These are phyloP conservation scores for Waltergamsia citrina DNA, from an alignment of 2,329 filamentous ascomycete species.

Conservation along the genomic window DNA sequence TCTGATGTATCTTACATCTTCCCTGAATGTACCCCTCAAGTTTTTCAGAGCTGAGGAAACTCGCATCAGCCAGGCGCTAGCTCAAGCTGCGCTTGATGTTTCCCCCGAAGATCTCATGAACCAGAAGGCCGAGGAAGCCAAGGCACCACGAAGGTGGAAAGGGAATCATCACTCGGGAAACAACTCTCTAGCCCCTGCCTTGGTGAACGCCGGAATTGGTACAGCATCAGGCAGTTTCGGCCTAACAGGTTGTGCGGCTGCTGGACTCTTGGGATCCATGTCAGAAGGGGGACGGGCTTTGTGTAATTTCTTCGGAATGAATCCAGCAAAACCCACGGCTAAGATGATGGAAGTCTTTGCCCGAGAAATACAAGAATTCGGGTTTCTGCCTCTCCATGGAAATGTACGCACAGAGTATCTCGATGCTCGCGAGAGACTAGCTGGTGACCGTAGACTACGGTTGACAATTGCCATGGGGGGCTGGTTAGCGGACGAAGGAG, in stretches of 20 bases:
- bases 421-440: constrained; percentile 39
- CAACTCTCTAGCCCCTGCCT: constrained; percentile 65
- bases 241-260: constrained; percentile 63
- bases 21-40: constrained; percentile 56
- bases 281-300: constrained; percentile 73
- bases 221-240: constrained; percentile 69
- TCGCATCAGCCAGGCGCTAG: constrained; percentile 63
- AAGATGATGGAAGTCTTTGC: constrained; percentile 86
- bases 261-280: constrained; percentile 69
- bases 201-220: constrained; percentile 72
- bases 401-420: constrained; percentile 24
- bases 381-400: constrained; percentile 65
- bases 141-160: constrained; percentile 60
- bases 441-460: constrained; percentile 59
- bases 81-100: constrained; percentile 56
- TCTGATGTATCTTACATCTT: constrained; percentile 60
- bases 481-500: constrained; percentile 66
- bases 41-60: constrained; percentile 63
- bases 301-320: constrained; percentile 85
- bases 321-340: constrained; percentile 71
- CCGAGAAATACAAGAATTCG: constrained; percentile 81
- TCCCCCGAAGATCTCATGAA: constrained; percentile 17
- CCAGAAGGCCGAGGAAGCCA: constrained; percentile 47
- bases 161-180: constrained; percentile 40
- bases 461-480: constrained; percentile 79